phyloP scores from a whole-genome alignment of 78 protist genomes.

The Salpingoeca rosetta region DNA sequence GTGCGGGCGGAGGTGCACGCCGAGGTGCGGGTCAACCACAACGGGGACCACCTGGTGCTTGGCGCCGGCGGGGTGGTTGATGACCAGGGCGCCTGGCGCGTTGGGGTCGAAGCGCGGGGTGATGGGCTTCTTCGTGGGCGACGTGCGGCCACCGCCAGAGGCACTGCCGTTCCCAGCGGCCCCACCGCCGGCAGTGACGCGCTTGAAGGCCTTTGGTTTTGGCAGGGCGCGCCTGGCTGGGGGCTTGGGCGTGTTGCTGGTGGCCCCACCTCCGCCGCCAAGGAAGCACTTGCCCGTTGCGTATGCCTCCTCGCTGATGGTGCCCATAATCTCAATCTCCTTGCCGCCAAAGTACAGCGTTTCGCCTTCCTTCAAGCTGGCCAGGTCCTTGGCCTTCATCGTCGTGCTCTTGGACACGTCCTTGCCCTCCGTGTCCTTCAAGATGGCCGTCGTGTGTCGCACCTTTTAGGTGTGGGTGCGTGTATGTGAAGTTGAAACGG shows the following conservation, averaged over 20 bases:
- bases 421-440: background rate
- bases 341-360: background rate
- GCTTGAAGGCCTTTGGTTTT: background rate
- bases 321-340: constrained; percentile 1
- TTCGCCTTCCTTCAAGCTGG: background rate
- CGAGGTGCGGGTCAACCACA: constrained; percentile 23
- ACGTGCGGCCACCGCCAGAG: background rate
- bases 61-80: background rate
- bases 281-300: background rate
- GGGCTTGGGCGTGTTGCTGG: background rate
- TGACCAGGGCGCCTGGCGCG: background rate
- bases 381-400: no score
- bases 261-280: background rate
- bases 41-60: constrained; percentile 53
- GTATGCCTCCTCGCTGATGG: background rate
- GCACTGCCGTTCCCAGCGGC: background rate
- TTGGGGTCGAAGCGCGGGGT: background rate
- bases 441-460: background rate
- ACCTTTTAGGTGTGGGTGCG: background rate
- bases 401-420: background rate
- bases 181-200: background rate
- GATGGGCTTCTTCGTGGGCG: background rate
- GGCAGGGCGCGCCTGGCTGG: background rate
- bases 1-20: constrained; percentile 62
- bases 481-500: background rate